A percentile compares a stretch with the other conserved stretches of the same genome.
phyloP scores from a whole-genome alignment of 495 filamentous ascomycete genomes.

The Parathielavia appendiculata region DNA sequence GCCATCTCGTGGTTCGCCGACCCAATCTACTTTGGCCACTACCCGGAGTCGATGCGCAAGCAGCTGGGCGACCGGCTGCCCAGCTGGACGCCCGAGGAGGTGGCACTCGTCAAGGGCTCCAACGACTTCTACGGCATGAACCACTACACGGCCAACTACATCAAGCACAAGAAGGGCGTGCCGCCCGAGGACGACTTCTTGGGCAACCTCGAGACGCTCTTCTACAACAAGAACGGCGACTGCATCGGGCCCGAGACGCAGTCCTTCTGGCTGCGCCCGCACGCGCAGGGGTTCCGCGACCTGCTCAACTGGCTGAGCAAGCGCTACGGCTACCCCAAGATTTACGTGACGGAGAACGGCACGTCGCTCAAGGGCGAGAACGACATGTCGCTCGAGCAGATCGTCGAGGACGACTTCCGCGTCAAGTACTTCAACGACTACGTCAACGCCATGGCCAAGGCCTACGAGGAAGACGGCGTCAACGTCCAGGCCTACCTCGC shows the following conservation, averaged over 20 bases:
- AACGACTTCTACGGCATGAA: slow-evolving; percentile 86
- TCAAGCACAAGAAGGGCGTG: slow-evolving; percentile 59
- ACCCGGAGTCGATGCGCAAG: slow-evolving; percentile 69
- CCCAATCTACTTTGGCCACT: slow-evolving; percentile 69
- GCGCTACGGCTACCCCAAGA: slow-evolving; percentile 65
- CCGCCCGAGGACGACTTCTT: slow-evolving; percentile 60
- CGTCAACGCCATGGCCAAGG: slow-evolving; percentile 64
- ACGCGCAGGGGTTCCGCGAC: slow-evolving; percentile 66
- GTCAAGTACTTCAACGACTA: slow-evolving; percentile 71
- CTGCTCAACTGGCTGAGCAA: slow-evolving; percentile 75
- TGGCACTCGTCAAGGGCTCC: slow-evolving; percentile 62
- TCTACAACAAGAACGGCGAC: slow-evolving; percentile 62
- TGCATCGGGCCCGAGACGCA: slow-evolving; percentile 70
- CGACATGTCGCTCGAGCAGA: slow-evolving; percentile 61
- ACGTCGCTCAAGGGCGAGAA: slow-evolving; percentile 75
- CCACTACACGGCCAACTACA: slow-evolving; percentile 79
- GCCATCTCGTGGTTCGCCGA: slow-evolving; percentile 66
- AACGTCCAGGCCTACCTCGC: slow-evolving; percentile 70
- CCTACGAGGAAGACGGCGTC: slow-evolving; percentile 60
- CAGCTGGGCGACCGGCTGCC: slow-evolving; percentile 68
- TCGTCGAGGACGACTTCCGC: slow-evolving; percentile 69
- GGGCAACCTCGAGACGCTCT: slow-evolving; percentile 64
- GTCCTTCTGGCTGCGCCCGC: slow-evolving; percentile 68
- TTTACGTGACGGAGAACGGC: slow-evolving; percentile 81
- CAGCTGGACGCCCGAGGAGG: slow-evolving; percentile 58